phyloP scores from a whole-genome alignment of 2,329 filamentous ascomycete genomes.

The Geosmithia morbida region DNA sequence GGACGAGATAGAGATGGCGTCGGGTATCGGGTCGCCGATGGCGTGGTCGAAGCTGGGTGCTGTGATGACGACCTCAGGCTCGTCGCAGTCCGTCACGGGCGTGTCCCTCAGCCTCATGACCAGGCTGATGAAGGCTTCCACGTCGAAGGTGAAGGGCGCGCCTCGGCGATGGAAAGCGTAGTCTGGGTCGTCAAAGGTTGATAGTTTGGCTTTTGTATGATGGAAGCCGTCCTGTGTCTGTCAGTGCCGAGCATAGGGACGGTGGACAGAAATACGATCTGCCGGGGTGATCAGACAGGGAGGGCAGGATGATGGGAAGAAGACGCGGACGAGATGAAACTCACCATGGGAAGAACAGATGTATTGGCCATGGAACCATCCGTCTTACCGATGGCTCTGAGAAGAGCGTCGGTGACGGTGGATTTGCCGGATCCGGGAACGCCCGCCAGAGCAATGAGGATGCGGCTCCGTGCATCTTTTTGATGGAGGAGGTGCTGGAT shows the following conservation, averaged over 20 bases:
- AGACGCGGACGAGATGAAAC: too few species aligned
- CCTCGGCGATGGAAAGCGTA: conserved; percentile 12
- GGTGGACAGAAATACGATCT: too few species aligned
- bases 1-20: conserved; percentile 13
- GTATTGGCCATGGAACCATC: conserved; percentile 5
- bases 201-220: conserved; percentile 8
- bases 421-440: conserved; percentile 2
- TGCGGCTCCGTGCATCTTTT: not conserved
- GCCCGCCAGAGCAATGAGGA: conserved; percentile 1
- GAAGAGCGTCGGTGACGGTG: conserved; percentile 5
- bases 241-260: too few species aligned
- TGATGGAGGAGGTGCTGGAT: not conserved
- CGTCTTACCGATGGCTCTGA: conserved; percentile 4
- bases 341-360: conserved; percentile 12
- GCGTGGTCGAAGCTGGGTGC: conserved; percentile 35
- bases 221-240: conserved; percentile 16
- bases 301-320: not conserved
- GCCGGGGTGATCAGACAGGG: too few species aligned
- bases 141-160: conserved; percentile 17
- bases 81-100: conserved; percentile 8
- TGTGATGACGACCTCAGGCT: conserved; percentile 5
- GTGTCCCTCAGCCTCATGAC: conserved; percentile 7
- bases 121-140: conserved; percentile 7
- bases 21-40: conserved; percentile 27
- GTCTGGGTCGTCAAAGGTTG: conserved; percentile 7